Evolutionary conservation across 148 eudicot genomes (phyloP).

Genomic region (Selenicereus undatus): DNA sequence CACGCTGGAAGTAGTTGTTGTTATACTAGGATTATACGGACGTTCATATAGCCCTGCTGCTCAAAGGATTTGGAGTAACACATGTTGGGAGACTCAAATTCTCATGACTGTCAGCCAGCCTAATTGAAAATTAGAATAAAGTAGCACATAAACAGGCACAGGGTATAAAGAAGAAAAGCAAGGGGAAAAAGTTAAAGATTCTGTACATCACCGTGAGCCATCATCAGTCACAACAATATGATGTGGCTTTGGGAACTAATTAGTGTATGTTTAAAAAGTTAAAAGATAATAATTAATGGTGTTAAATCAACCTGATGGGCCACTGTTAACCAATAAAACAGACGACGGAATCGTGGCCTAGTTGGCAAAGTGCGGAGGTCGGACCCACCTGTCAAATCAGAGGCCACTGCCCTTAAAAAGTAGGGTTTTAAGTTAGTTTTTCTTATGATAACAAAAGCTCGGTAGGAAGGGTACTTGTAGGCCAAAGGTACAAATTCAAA

Average conservation of each 20-base stretch:
- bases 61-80: background rate
- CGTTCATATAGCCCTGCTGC: background rate
- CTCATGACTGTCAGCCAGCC: background rate
- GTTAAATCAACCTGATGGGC: conserved; percentile 31
- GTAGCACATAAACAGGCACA: conserved; percentile 7
- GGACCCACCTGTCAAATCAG: conserved; percentile 18
- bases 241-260: conserved; percentile 13
- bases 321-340: conserved; percentile 12
- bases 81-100: background rate
- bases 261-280: conserved; percentile 9
- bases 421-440: conserved; percentile 2
- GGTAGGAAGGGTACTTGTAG: conserved; percentile 49
- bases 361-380: conserved; percentile 17
- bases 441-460: conserved; percentile 22
- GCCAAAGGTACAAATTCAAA: conserved; percentile 27
- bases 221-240: conserved; percentile 17
- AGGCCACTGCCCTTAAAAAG: conserved; percentile 7
- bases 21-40: background rate
- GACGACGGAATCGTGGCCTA: background rate
- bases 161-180: background rate
- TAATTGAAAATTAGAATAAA: background rate
- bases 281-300: conserved; percentile 19
- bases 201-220: conserved; percentile 1
- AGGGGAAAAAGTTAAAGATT: background rate
- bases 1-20: too few relatives aligned